Conservation (phyloP, 2,329 filamentous ascomycete species). For the Cladophialophora yegresii region DNA sequence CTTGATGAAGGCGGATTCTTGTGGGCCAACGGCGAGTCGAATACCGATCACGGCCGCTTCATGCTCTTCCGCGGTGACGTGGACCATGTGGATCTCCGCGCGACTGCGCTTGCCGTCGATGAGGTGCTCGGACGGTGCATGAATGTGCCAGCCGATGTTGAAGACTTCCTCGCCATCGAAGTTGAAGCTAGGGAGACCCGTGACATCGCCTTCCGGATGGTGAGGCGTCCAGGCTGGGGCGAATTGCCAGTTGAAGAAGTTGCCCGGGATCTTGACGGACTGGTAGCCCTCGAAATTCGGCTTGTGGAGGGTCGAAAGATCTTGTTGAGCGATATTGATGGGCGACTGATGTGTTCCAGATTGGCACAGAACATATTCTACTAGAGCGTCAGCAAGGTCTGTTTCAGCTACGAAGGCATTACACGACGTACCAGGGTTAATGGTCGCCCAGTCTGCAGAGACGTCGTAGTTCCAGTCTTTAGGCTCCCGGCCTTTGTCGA, state of each 20-base stretch:
- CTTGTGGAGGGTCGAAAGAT: slow-evolving; percentile 46
- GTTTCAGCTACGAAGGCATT: neutral
- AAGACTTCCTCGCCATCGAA: slow-evolving; percentile 54
- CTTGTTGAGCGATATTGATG: slow-evolving; percentile 49
- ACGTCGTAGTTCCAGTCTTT: slow-evolving; percentile 31
- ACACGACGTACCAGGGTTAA: slow-evolving; percentile 26
- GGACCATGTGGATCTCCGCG: slow-evolving; percentile 55
- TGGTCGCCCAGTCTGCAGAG: slow-evolving; percentile 29
- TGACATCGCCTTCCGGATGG: slow-evolving; percentile 43
- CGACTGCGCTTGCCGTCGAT: slow-evolving; percentile 46
- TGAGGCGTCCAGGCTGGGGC: slow-evolving; percentile 50
- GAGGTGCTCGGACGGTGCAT: slow-evolving; percentile 54
- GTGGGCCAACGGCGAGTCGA: slow-evolving; percentile 44
- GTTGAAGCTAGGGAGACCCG: slow-evolving; percentile 46
- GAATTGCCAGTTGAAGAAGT: slow-evolving; percentile 55
- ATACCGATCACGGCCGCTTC: slow-evolving; percentile 52
- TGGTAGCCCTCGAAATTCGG: slow-evolving; percentile 48
- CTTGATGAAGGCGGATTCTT: slow-evolving; percentile 41
- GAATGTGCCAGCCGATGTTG: slow-evolving; percentile 55
- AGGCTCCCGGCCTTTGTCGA: slow-evolving; percentile 25
- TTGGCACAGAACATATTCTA: slow-evolving; percentile 51
- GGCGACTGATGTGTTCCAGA: slow-evolving; percentile 56
- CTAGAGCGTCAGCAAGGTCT: slow-evolving; percentile 9
- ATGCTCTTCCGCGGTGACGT: slow-evolving; percentile 47
- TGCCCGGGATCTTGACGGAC: slow-evolving; percentile 40